Percentiles rank a stretch among this genome's conserved stretches.
These are phyloP conservation scores for Haberlea rhodopensis DNA, from an alignment of 257 asterid species.

Conservation along the genomic window DNA sequence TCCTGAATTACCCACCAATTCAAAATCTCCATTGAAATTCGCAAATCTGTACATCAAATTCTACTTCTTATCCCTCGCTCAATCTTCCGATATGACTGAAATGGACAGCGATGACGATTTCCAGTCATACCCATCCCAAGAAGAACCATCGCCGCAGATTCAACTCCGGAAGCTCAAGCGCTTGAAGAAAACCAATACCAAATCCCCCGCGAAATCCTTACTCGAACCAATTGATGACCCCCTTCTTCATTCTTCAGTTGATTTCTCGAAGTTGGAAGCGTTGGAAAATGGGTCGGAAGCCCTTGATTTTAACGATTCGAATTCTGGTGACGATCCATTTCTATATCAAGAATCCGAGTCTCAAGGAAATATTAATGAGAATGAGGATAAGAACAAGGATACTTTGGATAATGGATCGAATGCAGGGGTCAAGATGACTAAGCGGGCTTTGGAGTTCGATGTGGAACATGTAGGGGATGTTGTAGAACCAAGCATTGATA, in stretches of 20 bases:
- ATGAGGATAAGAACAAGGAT: slow-evolving; percentile 19
- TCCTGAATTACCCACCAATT: slow-evolving; percentile 18
- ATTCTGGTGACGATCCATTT: slow-evolving; percentile 28
- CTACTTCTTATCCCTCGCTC: neutral
- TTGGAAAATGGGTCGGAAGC: slow-evolving; percentile 41
- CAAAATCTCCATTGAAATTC: slow-evolving; percentile 21
- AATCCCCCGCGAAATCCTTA: slow-evolving; percentile 22
- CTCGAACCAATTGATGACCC: slow-evolving; percentile 31
- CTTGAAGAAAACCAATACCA: slow-evolving; percentile 42
- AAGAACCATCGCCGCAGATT: slow-evolving; percentile 40
- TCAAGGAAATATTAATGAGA: slow-evolving; percentile 30
- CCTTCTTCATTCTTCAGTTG: slow-evolving; percentile 35
- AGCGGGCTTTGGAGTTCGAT: slow-evolving; percentile 51
- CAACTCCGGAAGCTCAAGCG: slow-evolving; percentile 65
- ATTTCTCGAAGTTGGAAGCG: slow-evolving; percentile 49
- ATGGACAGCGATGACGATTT: slow-evolving; percentile 86
- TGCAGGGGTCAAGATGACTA: slow-evolving; percentile 35
- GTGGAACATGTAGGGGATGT: slow-evolving; percentile 21
- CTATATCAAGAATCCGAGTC: slow-evolving; percentile 37
- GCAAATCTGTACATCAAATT: neutral
- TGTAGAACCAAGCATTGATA: slow-evolving; percentile 18
- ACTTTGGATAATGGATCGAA: slow-evolving; percentile 23
- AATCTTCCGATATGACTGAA: neutral
- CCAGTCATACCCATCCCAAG: slow-evolving; percentile 38
- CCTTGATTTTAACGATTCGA: slow-evolving; percentile 34